Evolutionary conservation across 495 filamentous ascomycete genomes (phyloP).

Genomic region (Hypoxylon rickii): DNA sequence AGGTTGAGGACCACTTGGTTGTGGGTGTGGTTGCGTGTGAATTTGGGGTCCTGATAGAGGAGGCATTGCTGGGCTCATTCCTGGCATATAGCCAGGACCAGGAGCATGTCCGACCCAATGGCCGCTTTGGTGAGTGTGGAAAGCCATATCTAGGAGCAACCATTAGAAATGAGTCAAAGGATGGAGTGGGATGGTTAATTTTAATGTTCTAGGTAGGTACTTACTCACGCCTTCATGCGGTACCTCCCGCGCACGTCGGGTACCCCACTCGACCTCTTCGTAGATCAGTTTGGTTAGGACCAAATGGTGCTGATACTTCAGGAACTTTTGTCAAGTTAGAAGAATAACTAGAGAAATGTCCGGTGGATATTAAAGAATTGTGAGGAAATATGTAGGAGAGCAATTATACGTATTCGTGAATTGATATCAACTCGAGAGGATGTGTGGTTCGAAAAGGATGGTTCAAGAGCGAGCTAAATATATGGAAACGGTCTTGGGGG

Average conservation of each 20-base stretch:
- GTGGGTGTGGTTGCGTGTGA: slow-evolving; percentile 29
- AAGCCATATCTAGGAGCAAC: slow-evolving; percentile 37
- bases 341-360: neutral
- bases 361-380: no score
- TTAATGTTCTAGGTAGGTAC: slow-evolving; percentile 1
- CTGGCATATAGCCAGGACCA: slow-evolving; percentile 37
- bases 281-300: neutral
- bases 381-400: no score
- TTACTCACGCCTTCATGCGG: slow-evolving; percentile 21
- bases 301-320: neutral
- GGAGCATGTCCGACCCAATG: slow-evolving; percentile 30
- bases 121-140: slow-evolving; percentile 33
- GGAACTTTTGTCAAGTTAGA: slow-evolving; percentile 3
- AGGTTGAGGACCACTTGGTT: slow-evolving; percentile 26
- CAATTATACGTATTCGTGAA: no score
- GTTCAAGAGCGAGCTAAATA: no score
- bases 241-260: slow-evolving; percentile 5
- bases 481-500: no score
- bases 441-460: no score
- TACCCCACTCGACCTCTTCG: neutral
- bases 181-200: neutral
- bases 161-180: slow-evolving; percentile 10
- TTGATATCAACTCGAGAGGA: no score
- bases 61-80: slow-evolving; percentile 38
- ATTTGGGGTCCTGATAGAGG: slow-evolving; percentile 31